Percentiles rank a stretch among this genome's conserved stretches.
phyloP scores from a whole-genome alignment of 1,139 yeast species.

The Candida frijolesensis region DNA sequence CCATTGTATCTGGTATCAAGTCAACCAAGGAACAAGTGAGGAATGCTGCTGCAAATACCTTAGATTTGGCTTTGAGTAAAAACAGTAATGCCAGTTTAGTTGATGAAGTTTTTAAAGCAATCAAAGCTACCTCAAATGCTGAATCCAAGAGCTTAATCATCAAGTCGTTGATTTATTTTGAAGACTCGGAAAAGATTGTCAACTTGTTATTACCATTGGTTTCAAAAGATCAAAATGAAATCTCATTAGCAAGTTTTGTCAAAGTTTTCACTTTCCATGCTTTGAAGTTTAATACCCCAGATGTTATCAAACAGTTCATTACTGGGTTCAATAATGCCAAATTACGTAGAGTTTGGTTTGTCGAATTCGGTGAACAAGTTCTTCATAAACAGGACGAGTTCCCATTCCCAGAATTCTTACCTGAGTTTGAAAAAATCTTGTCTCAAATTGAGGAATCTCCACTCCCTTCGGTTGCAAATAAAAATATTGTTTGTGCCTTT shows the following conservation, averaged over 20 bases:
- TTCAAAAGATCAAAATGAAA: conserved; percentile 76
- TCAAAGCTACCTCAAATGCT: conserved; percentile 63
- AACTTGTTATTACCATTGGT: conserved; percentile 51
- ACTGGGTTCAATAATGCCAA: conserved; percentile 69
- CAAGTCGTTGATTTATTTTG: conserved; percentile 10
- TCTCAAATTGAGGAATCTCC: conserved; percentile 51
- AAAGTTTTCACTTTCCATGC: conserved; percentile 48
- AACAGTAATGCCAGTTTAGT: conserved; percentile 27
- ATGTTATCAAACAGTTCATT: conserved; percentile 10
- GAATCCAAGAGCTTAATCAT: conserved; percentile 58
- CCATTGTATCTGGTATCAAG: conserved; percentile 66
- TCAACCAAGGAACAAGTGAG: conserved; percentile 72
- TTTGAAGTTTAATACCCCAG: conserved; percentile 17
- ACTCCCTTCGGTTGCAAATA: conserved; percentile 48
- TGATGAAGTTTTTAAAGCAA: conserved; percentile 56
- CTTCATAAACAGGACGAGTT: background rate
- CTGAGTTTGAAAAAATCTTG: conserved; percentile 29
- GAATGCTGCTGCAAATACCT: conserved; percentile 48
- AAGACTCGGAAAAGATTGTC: conserved; percentile 42
- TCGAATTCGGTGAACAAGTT: conserved; percentile 44
- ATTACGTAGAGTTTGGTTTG: conserved; percentile 70
- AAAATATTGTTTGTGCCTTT: conserved; percentile 52
- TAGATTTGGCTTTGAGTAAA: conserved; percentile 28
- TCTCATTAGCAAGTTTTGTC: conserved; percentile 54
- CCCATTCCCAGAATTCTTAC: conserved; percentile 8